Base-by-base conservation (phyloP, 768 basidiomycete species). In the Kwoniella dendrophila region DNA sequence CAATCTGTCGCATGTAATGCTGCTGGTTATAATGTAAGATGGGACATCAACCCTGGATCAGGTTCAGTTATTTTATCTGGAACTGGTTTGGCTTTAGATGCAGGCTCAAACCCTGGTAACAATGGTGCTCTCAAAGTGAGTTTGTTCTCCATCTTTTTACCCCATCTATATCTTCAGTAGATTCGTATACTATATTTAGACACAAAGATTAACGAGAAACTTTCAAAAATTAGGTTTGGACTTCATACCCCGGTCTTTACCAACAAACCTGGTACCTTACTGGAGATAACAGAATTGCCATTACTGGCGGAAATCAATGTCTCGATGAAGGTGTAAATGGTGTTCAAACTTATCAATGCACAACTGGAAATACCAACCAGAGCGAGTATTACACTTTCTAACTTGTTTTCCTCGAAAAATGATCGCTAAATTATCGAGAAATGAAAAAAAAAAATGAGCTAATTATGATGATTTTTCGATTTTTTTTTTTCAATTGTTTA, bases 301-400 rank as follows among this genome's bases (percentile, higher is more conserved):
- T 56, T 24, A 71, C 67, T 0, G 69, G 69, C 32, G 72, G 72
- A n/a, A 66, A 64, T 51, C 69, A 70, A 53, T 74, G 73, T 53
- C 55, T 69, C 8, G 67, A 68, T 55, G 56, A 66, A 40, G 64
- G 64, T 32, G 34, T 47, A 20, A 51, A 32, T 29, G 63, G 59
- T 32, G 54, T 62, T 10, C 74, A 77, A 62, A 74, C 74, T 2
- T 75, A 74, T 63, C 71, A 76, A 59, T 78, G 78, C 56, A 73
- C 72, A 5, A 68, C 72, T 22, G 64, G 68, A 22, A 76, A 72
- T 64, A 76, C 70, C 59, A 76, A 79, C 56, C 78, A 79, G 52
- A 47, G 70, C 69, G 41, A 33, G 70, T 56, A n/a, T n/a, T n/a
- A n/a, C n/a, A n/a, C n/a, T n/a, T n/a, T n/a, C n/a, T n/a, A n/a